phyloP scores from a whole-genome alignment of 2,329 filamentous ascomycete genomes.

The Tolypocladium inflatum region DNA sequence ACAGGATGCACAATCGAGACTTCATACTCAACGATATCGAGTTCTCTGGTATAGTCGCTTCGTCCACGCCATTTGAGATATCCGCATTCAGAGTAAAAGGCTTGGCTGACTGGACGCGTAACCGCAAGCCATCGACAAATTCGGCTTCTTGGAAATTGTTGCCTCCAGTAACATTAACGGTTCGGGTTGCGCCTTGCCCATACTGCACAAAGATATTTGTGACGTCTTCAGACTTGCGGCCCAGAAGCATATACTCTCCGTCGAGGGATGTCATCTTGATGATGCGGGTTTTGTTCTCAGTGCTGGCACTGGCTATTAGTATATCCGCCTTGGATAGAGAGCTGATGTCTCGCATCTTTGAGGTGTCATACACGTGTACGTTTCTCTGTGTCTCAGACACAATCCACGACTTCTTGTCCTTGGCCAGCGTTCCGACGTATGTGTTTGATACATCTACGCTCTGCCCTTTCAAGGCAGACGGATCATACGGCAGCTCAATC shows the following conservation, averaged over 20 bases:
- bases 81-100: slow-evolving; percentile 2
- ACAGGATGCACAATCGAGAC: background rate
- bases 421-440: slow-evolving; percentile 4
- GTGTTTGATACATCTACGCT: slow-evolving; percentile 3
- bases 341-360: background rate
- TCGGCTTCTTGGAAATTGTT: slow-evolving; percentile 14
- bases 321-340: too few species aligned
- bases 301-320: slow-evolving; percentile 1
- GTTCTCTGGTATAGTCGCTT: background rate
- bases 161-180: slow-evolving; percentile 16
- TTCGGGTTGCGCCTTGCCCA: slow-evolving; percentile 18
- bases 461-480: background rate
- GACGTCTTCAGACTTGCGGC: slow-evolving; percentile 14
- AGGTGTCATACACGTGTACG: slow-evolving; percentile 11
- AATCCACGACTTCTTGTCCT: slow-evolving; percentile 3
- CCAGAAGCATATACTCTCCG: slow-evolving; percentile 21
- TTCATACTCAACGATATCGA: background rate
- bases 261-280: slow-evolving; percentile 20
- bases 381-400: slow-evolving; percentile 12
- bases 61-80: background rate
- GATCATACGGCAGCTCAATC: slow-evolving; percentile 19
- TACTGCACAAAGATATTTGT: slow-evolving; percentile 23
- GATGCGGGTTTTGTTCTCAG: slow-evolving; percentile 19
- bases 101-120: slow-evolving; percentile 3
- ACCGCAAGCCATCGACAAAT: slow-evolving; percentile 17